Evolutionary conservation across 768 basidiomycete species (phyloP).

Genomic region (Trametes punicea): DNA sequence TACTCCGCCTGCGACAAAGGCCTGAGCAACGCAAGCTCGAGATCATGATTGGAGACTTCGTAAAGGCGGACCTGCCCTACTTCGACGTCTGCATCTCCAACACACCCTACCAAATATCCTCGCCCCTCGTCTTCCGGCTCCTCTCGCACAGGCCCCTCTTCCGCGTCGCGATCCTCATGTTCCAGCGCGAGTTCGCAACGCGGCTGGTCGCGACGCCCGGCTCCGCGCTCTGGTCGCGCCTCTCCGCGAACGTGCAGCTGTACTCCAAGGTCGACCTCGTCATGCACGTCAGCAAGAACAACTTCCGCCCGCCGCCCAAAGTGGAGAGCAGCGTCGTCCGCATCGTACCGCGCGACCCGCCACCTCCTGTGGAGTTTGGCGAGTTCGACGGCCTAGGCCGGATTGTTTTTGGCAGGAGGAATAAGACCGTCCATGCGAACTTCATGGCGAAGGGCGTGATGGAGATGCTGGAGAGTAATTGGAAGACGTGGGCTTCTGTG

Average conservation of each 20-base stretch:
- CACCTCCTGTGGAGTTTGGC: slow-evolving; percentile 92
- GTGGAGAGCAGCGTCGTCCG: slow-evolving; percentile 94
- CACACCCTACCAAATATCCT: slow-evolving; percentile 99
- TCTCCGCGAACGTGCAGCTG: slow-evolving; percentile 96
- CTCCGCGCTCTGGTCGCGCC: slow-evolving; percentile 84
- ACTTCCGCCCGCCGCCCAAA: slow-evolving; percentile 93
- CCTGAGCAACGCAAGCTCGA: slow-evolving; percentile 95
- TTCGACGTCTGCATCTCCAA: slow-evolving; percentile 99
- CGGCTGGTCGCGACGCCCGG: slow-evolving; percentile 85
- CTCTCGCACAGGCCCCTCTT: slow-evolving; percentile 94
- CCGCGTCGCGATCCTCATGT: slow-evolving; percentile 97
- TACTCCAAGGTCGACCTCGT: slow-evolving; percentile 96
- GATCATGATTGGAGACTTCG: slow-evolving; percentile 95
- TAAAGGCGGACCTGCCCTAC: slow-evolving; percentile 96
- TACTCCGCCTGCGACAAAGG: slow-evolving; percentile 39
- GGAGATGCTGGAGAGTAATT: slow-evolving; percentile 92
- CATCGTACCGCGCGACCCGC: slow-evolving; percentile 88
- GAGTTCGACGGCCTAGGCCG: slow-evolving; percentile 96
- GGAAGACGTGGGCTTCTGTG: slow-evolving; percentile 87
- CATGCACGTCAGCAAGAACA: slow-evolving; percentile 95
- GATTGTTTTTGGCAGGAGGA: slow-evolving; percentile 85
- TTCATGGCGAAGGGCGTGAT: slow-evolving; percentile 94
- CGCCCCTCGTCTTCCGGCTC: slow-evolving; percentile 93
- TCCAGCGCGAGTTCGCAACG: slow-evolving; percentile 97
- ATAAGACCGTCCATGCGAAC: slow-evolving; percentile 86